Percentiles rank a stretch among this genome's conserved stretches.
Conservation (phyloP, 2,329 filamentous ascomycete species). For the Chaetomiaceae sp. region DNA sequence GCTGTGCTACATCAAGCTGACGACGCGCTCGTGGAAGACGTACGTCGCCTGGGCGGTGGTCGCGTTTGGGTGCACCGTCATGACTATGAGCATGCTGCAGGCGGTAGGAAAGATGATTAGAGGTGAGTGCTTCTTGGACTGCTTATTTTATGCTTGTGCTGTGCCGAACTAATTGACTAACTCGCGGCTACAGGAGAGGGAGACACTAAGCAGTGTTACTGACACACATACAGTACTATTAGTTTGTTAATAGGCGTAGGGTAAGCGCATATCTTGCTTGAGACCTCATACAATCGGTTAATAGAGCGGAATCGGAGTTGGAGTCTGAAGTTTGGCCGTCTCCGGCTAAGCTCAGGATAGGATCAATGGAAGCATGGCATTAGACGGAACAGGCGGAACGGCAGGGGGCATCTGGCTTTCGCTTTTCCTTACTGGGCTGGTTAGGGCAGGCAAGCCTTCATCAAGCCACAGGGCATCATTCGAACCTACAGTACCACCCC, state of each 20-base stretch:
- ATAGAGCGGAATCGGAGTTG: background rate
- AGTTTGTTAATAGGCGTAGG: background rate
- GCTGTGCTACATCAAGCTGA: conserved; percentile 90
- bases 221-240: background rate
- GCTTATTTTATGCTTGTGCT: background rate
- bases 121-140: too few species aligned
- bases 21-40: conserved; percentile 47
- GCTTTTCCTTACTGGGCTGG: too few species aligned
- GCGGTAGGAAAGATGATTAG: conserved; percentile 27
- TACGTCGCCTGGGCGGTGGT: conserved; percentile 27
- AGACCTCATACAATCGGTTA: background rate
- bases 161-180: background rate
- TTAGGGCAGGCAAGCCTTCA: too few species aligned
- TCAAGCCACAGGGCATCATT: too few species aligned
- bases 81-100: conserved; percentile 28
- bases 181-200: conserved; percentile 23
- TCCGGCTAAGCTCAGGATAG: too few species aligned
- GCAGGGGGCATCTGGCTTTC: too few species aligned
- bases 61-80: conserved; percentile 27
- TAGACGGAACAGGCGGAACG: too few species aligned
- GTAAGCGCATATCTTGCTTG: background rate
- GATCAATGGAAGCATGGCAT: too few species aligned
- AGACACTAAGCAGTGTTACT: conserved; percentile 25
- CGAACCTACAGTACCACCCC: too few species aligned
- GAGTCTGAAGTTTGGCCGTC: background rate